phyloP scores from a whole-genome alignment of 805 yeast genomes.

The Saturnispora saitoi region DNA sequence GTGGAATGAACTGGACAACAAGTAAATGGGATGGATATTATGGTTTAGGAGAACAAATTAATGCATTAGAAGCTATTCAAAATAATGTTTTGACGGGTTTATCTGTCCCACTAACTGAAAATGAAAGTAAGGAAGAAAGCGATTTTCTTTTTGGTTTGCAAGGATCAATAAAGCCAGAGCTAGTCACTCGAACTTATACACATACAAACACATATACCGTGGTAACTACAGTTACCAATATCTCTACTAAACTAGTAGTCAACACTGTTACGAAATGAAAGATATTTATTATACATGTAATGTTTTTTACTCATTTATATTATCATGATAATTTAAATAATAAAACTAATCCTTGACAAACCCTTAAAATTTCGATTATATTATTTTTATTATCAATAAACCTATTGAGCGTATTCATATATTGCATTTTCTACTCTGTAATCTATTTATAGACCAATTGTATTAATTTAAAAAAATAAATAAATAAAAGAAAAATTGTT shows the following conservation, averaged over 20 bases:
- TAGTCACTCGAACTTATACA: constrained; percentile 5
- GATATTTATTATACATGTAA: too few species aligned
- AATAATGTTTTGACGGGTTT: constrained; percentile 37
- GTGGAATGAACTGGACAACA: constrained; percentile 61
- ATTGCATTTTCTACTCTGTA: too few species aligned
- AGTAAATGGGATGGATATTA: constrained; percentile 55
- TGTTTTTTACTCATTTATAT: too few species aligned
- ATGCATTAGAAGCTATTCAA: constrained; percentile 58
- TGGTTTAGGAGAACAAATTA: constrained; percentile 76
- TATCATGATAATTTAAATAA: too few species aligned
- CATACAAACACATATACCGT: constrained; percentile 7
- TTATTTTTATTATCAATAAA: too few species aligned
- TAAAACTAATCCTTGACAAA: too few species aligned
- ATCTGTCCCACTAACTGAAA: constrained; percentile 8
- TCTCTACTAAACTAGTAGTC: neutral
- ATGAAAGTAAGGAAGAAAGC: constrained; percentile 8
- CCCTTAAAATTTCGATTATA: too few species aligned
- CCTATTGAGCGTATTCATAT: too few species aligned
- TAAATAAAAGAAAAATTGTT: too few species aligned
- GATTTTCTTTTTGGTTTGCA: constrained; percentile 6
- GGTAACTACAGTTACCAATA: neutral
- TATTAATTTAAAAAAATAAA: too few species aligned
- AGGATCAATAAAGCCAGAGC: neutral
- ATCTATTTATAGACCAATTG: too few species aligned
- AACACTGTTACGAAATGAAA: neutral